Percentiles rank a stretch among this genome's conserved stretches.
Evolutionary conservation across 257 asterid species (phyloP).

Genomic region (Ophiorrhiza pumila): DNA sequence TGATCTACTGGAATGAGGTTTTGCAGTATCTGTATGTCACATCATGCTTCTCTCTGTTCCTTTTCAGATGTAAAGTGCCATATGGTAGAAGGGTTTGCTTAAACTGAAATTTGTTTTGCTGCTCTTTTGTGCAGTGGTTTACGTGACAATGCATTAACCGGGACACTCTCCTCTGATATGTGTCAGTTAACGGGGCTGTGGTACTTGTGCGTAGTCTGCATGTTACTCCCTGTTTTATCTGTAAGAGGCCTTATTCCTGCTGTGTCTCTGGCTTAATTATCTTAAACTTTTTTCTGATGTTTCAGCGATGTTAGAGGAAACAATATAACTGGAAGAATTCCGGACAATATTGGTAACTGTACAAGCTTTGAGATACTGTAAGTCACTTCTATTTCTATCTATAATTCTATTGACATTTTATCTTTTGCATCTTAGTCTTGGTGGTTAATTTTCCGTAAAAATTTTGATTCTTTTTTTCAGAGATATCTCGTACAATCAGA

Average conservation of each 20-base stretch:
- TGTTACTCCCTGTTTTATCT: neutral
- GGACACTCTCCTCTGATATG: conserved; percentile 86
- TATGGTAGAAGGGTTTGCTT: neutral
- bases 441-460: no score
- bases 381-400: no score
- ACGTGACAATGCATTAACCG: conserved; percentile 76
- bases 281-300: neutral
- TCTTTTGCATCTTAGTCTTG: neutral
- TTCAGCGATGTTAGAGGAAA: conserved; percentile 89
- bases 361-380: conserved; percentile 95
- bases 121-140: conserved; percentile 49
- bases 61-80: neutral
- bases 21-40: conserved; percentile 73
- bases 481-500: conserved; percentile 89
- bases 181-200: conserved; percentile 96
- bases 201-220: conserved; percentile 70
- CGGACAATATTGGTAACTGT: conserved; percentile 91
- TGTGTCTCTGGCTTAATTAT: neutral
- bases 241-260: neutral
- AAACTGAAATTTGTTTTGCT: neutral
- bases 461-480: conserved; percentile 31
- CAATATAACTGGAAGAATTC: conserved; percentile 79
- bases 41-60: neutral
- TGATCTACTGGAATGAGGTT: conserved; percentile 96
- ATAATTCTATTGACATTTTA: no score